A percentile compares a stretch with the other conserved stretches of the same genome.
phyloP scores from a whole-genome alignment of 306 rosid species.

The Glycine soja region DNA sequence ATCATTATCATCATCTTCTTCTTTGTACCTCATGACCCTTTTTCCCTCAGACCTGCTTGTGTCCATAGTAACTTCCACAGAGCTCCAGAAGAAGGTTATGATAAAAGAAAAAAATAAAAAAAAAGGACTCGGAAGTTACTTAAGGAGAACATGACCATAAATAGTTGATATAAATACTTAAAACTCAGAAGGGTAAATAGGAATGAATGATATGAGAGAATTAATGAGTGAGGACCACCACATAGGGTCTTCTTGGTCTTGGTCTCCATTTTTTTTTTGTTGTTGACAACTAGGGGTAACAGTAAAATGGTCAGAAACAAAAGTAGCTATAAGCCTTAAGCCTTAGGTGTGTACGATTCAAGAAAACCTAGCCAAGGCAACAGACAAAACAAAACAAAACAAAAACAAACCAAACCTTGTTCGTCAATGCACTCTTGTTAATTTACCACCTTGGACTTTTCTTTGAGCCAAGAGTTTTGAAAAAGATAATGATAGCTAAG shows the following conservation, averaged over 20 bases:
- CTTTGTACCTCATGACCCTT: slow-evolving; percentile 54
- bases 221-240: slow-evolving; percentile 59
- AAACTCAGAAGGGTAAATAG: slow-evolving; percentile 27
- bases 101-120: neutral
- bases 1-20: slow-evolving; percentile 46
- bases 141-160: slow-evolving; percentile 19
- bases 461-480: slow-evolving; percentile 25
- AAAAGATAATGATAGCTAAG: slow-evolving; percentile 24
- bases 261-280: slow-evolving; percentile 29
- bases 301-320: slow-evolving; percentile 38
- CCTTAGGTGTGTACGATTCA: slow-evolving; percentile 43
- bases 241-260: neutral
- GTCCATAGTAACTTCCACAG: slow-evolving; percentile 57
- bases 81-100: slow-evolving; percentile 43
- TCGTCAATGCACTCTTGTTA: slow-evolving; percentile 6
- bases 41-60: slow-evolving; percentile 69
- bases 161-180: slow-evolving; percentile 38
- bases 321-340: neutral
- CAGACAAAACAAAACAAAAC: neutral
- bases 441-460: slow-evolving; percentile 38
- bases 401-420: neutral
- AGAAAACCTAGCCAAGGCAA: slow-evolving; percentile 47
- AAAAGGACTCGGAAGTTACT: slow-evolving; percentile 26
- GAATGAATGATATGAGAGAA: neutral
- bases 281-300: slow-evolving; percentile 43